phyloP scores from a whole-genome alignment of 495 filamentous ascomycete species.

The Aspergillus homomorphus region DNA sequence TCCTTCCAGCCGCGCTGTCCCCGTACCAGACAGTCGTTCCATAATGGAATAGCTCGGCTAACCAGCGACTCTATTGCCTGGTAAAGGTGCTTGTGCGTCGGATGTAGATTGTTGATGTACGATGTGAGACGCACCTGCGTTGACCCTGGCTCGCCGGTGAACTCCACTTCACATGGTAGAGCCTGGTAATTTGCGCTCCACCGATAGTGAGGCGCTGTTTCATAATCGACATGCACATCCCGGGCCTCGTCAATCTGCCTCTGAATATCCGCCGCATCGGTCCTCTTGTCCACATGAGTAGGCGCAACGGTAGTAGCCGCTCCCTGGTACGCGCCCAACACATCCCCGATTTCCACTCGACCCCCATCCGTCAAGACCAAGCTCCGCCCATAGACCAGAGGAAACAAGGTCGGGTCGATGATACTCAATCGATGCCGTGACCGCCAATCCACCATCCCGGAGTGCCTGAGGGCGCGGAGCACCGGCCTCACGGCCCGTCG shows the following conservation, averaged over 20 bases:
- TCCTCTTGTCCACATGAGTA: too few relatives aligned
- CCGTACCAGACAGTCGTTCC: too few relatives aligned
- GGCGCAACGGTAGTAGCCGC: neutral
- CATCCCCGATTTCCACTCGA: neutral
- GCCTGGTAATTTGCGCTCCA: constrained; percentile 48
- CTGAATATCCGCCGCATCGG: neutral
- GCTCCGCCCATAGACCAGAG: constrained; percentile 5
- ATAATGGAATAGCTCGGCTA: too few relatives aligned
- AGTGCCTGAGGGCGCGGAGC: too few relatives aligned
- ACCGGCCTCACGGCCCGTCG: neutral
- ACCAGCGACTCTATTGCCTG: constrained; percentile 13
- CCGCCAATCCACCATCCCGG: too few relatives aligned
- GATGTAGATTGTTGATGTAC: constrained; percentile 63
- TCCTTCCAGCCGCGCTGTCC: too few relatives aligned
- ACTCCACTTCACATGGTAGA: constrained; percentile 54
- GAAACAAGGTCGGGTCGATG: constrained; percentile 7
- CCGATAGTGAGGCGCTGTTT: neutral
- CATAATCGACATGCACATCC: neutral
- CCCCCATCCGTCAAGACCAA: neutral
- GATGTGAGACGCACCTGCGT: constrained; percentile 22
- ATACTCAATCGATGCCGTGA: neutral
- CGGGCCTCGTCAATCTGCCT: neutral
- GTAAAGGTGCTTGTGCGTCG: constrained; percentile 20
- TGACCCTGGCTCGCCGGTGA: constrained; percentile 20
- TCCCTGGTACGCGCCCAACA: neutral